Evolutionary conservation across 2,329 filamentous ascomycete species (phyloP).

Genomic region (Gaeumannomyces sp.): DNA sequence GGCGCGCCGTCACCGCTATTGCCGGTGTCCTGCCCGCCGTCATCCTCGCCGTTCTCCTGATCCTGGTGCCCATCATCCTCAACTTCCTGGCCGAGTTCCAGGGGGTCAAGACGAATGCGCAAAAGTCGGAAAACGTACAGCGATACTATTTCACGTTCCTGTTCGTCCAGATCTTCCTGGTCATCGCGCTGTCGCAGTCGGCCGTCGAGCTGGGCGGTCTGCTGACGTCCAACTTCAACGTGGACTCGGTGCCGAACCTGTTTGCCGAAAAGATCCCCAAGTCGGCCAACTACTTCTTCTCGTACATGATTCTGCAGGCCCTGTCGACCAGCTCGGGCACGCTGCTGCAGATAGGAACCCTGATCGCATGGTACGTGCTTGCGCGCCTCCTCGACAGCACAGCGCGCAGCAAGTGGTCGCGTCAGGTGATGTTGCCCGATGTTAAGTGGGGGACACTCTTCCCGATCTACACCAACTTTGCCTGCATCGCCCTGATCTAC

Average conservation of each 20-base stretch:
- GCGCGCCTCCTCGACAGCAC: slow-evolving; percentile 80
- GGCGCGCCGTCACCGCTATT: slow-evolving; percentile 57
- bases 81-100: slow-evolving; percentile 64
- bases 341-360: slow-evolving; percentile 72
- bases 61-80: slow-evolving; percentile 76
- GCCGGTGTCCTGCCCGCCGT: slow-evolving; percentile 82
- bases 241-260: slow-evolving; percentile 60
- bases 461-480: slow-evolving; percentile 93
- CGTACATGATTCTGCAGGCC: slow-evolving; percentile 94
- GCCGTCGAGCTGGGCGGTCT: slow-evolving; percentile 48
- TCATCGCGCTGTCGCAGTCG: slow-evolving; percentile 77
- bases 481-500: slow-evolving; percentile 86
- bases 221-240: slow-evolving; percentile 45
- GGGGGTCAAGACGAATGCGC: slow-evolving; percentile 76
- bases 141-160: slow-evolving; percentile 90
- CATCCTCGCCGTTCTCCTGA: slow-evolving; percentile 69
- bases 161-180: slow-evolving; percentile 90
- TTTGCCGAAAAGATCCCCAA: slow-evolving; percentile 76
- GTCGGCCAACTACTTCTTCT: slow-evolving; percentile 95
- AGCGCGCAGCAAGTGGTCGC: slow-evolving; percentile 71
- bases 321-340: slow-evolving; percentile 86
- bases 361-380: slow-evolving; percentile 76
- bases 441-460: slow-evolving; percentile 93
- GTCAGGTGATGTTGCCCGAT: slow-evolving; percentile 70
- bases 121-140: slow-evolving; percentile 78